A percentile compares a stretch with the other conserved stretches of the same genome.
phyloP scores from a whole-genome alignment of 2,329 filamentous ascomycete species.

The Corynespora cassiicola region DNA sequence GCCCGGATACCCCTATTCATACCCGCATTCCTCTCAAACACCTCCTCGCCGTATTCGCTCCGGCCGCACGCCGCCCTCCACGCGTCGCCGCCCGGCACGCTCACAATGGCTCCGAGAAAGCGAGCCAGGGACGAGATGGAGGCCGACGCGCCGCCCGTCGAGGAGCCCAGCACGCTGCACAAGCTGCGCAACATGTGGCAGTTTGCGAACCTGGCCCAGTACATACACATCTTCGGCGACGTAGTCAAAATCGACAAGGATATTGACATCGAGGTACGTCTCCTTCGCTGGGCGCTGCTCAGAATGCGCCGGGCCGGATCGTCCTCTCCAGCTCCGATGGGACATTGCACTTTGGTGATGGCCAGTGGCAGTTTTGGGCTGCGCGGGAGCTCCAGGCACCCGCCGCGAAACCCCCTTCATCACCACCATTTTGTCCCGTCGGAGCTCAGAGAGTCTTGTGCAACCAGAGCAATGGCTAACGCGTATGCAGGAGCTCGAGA shows the following conservation, averaged over 20 bases:
- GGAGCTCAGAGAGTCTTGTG: too few species aligned
- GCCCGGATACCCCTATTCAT: too few species aligned
- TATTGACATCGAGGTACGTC: conserved; percentile 83
- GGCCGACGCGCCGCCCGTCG: conserved; percentile 53
- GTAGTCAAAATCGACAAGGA: conserved; percentile 88
- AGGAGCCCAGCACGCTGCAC: conserved; percentile 58
- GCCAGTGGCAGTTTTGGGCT: too few species aligned
- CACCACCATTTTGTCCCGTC: too few species aligned
- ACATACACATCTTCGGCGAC: conserved; percentile 88
- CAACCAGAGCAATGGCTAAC: conserved; percentile 39
- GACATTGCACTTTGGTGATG: too few species aligned
- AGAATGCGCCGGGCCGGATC: conserved; percentile 16
- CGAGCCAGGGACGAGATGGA: conserved; percentile 60
- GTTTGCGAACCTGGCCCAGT: conserved; percentile 92
- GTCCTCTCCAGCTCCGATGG: too few species aligned
- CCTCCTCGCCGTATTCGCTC: conserved; percentile 6
- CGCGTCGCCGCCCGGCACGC: conserved; percentile 42
- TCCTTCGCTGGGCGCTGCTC: conserved; percentile 24
- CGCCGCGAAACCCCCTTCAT: too few species aligned
- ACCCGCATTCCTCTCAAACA: too few species aligned
- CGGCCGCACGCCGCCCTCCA: conserved; percentile 17
- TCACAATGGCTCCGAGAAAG: conserved; percentile 46
- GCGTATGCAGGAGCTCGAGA: conserved; percentile 76
- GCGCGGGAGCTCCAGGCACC: too few species aligned
- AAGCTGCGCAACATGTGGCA: conserved; percentile 91